phyloP scores from a whole-genome alignment of 202 grass and related monocot genomes.

The Schoenoplectus triqueter region DNA sequence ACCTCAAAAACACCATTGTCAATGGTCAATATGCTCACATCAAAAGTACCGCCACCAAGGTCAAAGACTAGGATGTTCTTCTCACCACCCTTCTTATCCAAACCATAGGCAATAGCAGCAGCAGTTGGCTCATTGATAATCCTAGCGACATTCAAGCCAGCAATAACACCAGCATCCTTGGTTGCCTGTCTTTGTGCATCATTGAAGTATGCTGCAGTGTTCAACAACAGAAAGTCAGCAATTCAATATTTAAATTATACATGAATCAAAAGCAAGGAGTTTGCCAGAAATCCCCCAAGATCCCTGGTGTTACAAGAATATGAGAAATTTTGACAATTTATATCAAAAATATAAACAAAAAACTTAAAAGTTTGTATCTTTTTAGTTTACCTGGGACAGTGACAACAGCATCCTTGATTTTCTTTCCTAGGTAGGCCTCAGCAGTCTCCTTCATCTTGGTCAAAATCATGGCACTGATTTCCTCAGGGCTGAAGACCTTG shows the following conservation, averaged over 20 bases:
- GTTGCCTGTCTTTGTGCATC: slow-evolving; percentile 25
- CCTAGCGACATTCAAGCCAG: slow-evolving; percentile 38
- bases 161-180: slow-evolving; percentile 32
- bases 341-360: background rate
- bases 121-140: slow-evolving; percentile 49
- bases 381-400: slow-evolving; percentile 68
- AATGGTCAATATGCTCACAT: slow-evolving; percentile 46
- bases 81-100: slow-evolving; percentile 46
- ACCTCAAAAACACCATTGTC: slow-evolving; percentile 48
- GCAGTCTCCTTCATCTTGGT: slow-evolving; percentile 89
- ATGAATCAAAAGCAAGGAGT: background rate
- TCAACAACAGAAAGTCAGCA: background rate
- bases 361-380: background rate
- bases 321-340: background rate
- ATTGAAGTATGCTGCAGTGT: slow-evolving; percentile 47
- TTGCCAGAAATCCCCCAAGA: background rate
- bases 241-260: background rate
- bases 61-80: slow-evolving; percentile 61
- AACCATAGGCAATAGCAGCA: slow-evolving; percentile 57
- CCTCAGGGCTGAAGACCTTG: slow-evolving; percentile 92
- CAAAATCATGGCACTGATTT: slow-evolving; percentile 85
- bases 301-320: background rate
- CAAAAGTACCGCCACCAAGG: slow-evolving; percentile 67
- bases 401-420: slow-evolving; percentile 77
- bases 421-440: slow-evolving; percentile 90